Percentiles rank a stretch among this genome's conserved stretches.
Conservation (phyloP, 2,329 filamentous ascomycete genomes). For the Monilinia fructicola region DNA sequence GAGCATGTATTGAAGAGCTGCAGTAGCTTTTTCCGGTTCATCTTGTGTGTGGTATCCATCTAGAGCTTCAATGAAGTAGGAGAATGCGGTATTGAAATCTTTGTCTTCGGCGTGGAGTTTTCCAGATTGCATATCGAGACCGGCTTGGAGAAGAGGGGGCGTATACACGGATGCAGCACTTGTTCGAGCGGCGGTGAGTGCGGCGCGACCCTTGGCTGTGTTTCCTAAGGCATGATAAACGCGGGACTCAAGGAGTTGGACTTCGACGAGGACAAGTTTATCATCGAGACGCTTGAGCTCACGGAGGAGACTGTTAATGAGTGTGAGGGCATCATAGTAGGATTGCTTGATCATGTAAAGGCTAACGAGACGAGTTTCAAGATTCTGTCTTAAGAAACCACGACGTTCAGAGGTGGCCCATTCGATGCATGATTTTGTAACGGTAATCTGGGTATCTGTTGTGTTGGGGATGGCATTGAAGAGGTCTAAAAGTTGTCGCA, state of each 20-base stretch:
- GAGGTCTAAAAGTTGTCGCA: conserved; percentile 94
- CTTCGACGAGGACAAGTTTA: conserved; percentile 96
- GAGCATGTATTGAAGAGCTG: conserved; percentile 97
- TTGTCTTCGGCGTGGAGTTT: conserved; percentile 98
- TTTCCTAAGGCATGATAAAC: conserved; percentile 98
- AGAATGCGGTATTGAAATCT: conserved; percentile 98
- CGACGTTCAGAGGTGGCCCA: conserved; percentile 95
- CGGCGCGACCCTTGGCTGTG: conserved; percentile 91
- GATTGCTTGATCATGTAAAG: conserved; percentile 97
- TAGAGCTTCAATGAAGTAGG: conserved; percentile 98
- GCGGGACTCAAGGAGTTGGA: conserved; percentile 92
- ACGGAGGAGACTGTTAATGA: conserved; percentile 93
- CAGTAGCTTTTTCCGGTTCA: conserved; percentile 85
- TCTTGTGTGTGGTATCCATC: conserved; percentile 96
- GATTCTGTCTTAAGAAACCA: conserved; percentile 95
- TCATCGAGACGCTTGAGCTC: conserved; percentile 98
- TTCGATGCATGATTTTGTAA: conserved; percentile 99
- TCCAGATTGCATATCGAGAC: conserved; percentile 97
- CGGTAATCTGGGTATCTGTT: conserved; percentile 87
- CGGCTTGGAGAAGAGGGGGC: conserved; percentile 89
- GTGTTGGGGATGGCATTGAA: conserved; percentile 93
- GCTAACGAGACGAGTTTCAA: conserved; percentile 89
- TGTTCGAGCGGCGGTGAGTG: conserved; percentile 89
- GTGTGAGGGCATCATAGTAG: conserved; percentile 93
- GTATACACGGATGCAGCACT: conserved; percentile 97